Evolutionary conservation across 2,329 filamentous ascomycete species (phyloP), one percentile per base, ranked within the genome.

Genomic region (Metarhizium rileyi): DNA sequence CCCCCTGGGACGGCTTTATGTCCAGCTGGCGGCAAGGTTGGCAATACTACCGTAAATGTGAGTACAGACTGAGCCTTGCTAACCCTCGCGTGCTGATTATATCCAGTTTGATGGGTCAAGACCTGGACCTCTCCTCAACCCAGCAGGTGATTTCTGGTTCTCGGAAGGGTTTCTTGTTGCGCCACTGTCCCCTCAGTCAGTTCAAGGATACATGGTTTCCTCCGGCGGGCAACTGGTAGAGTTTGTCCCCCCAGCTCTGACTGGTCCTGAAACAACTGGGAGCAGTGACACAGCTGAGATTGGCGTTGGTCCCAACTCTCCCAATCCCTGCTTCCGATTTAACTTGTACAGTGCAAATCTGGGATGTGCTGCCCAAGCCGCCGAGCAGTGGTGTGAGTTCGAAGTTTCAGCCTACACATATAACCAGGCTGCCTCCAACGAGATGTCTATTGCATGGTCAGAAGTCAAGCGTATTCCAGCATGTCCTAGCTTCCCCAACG

Each of bases 361-460:
- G 22, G 68, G 68, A 44, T 70, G 69, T 44, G 67, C 65, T 48
- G 66, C 67, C 10, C 48, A 58, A 16, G 62, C 58, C 9, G 55
- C 55, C 12, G 66, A 69, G 49, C 56, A 66, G 46, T 68, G 65
- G 61, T 71, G 68, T 36, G 65, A 70, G 46, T 70, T 71, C 52
- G 66, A 68, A 36, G 58, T 71, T 27, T 69, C 68, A n/a, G 68
- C 67, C 7, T 71, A 70, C 52, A 61, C 62, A 9, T 70, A 63
- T 56, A 63, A 68, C 42, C 56, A 61, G 18, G 57, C 55, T 10
- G 55, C 58, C 5, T 56, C 57, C 2, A 61, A 56, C 28, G 69
- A 70, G 54, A 57, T 65, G 50, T 65, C 69, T 5, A 63, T 66
- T 43, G 60, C 62, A n/a, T 70, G 66, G 68, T 67, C 66, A 2